Conservation (phyloP, 2,329 filamentous ascomycete genomes). For the Ceratocystis ficicola region DNA sequence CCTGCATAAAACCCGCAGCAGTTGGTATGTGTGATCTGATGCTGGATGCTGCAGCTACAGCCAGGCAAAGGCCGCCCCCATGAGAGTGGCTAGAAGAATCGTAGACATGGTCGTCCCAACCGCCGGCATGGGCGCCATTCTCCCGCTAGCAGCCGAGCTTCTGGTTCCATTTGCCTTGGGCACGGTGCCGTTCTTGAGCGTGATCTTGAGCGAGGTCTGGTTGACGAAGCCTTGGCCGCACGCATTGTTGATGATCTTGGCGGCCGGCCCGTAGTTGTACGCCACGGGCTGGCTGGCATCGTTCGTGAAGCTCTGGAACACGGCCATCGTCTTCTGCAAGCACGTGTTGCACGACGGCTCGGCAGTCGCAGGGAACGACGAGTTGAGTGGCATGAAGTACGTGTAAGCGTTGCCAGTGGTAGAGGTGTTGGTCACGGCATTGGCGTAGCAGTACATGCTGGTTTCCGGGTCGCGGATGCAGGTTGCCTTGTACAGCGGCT, state of each 20-base stretch:
- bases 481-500: conserved; percentile 63
- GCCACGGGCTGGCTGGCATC: conserved; percentile 55
- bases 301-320: conserved; percentile 59
- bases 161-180: conserved; percentile 17
- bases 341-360: conserved; percentile 67
- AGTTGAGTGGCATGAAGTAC: conserved; percentile 76
- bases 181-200: conserved; percentile 24
- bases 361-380: conserved; percentile 51
- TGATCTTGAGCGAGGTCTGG: conserved; percentile 32
- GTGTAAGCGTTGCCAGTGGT: conserved; percentile 63
- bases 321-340: conserved; percentile 65
- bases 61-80: conserved; percentile 6
- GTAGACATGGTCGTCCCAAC: not conserved
- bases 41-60: not conserved
- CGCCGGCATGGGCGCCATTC: not conserved
- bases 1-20: too few species aligned
- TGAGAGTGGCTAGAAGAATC: not conserved
- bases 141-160: conserved; percentile 1
- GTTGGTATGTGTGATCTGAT: too few species aligned
- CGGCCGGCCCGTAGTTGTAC: conserved; percentile 57
- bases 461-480: conserved; percentile 60
- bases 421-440: conserved; percentile 64
- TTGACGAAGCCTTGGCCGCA: conserved; percentile 50
- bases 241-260: conserved; percentile 56
- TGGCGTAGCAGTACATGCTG: conserved; percentile 66